These are phyloP conservation scores for Macrocystidia cucumis DNA, from an alignment of 1,284 basidiomycete genomes.

Conservation along the genomic window DNA sequence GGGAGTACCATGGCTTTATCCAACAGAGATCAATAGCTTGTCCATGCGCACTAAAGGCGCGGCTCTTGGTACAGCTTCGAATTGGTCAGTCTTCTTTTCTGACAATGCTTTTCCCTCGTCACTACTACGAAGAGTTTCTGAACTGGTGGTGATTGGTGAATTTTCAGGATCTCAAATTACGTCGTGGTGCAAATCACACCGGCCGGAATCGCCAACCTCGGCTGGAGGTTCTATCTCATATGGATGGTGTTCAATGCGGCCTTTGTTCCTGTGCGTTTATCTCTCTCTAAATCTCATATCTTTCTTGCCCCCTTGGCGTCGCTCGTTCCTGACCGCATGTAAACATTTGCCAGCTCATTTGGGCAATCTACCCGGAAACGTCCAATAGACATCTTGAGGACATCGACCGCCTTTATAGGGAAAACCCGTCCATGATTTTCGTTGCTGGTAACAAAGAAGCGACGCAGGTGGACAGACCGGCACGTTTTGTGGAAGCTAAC, in stretches of 20 bases:
- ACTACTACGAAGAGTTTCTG: neutral
- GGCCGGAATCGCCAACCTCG: slow-evolving; percentile 31
- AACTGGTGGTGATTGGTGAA: neutral
- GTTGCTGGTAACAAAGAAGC: slow-evolving; percentile 33
- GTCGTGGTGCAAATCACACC: slow-evolving; percentile 39
- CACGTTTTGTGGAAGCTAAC: slow-evolving; percentile 29
- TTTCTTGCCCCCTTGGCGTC: neutral
- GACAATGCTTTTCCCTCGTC: neutral
- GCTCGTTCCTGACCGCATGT: neutral
- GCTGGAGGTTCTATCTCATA: slow-evolving; percentile 39
- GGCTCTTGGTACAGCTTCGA: slow-evolving; percentile 61
- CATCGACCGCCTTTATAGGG: slow-evolving; percentile 37
- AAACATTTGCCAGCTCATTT: slow-evolving; percentile 24
- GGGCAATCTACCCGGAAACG: slow-evolving; percentile 37
- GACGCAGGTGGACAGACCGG: slow-evolving; percentile 29
- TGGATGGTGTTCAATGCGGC: slow-evolving; percentile 37
- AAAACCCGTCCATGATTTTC: slow-evolving; percentile 29
- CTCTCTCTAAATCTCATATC: neutral
- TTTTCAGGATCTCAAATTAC: slow-evolving; percentile 52
- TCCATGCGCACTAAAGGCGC: slow-evolving; percentile 63
- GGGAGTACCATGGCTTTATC: slow-evolving; percentile 63
- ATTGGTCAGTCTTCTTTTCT: slow-evolving; percentile 29
- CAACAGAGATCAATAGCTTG: slow-evolving; percentile 56
- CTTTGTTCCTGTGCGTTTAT: slow-evolving; percentile 32
- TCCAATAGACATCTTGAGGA: slow-evolving; percentile 38